Percentiles rank a stretch among this genome's conserved stretches.
These are phyloP conservation scores for Leccinum sublutescens DNA, from an alignment of 768 basidiomycete genomes.

Conservation along the genomic window DNA sequence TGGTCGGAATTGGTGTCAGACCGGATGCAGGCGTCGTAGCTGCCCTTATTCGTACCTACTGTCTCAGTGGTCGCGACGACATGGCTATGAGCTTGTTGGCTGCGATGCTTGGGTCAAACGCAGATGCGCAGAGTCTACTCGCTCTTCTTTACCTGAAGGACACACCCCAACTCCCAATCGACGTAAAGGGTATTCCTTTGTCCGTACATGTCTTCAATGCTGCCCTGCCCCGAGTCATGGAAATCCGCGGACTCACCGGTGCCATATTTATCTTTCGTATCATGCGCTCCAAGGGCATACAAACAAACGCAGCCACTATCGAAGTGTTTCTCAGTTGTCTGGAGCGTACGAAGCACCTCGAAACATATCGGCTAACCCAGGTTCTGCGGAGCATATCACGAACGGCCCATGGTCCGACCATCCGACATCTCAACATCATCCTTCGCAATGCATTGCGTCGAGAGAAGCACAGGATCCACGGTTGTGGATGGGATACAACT, in stretches of 20 bases:
- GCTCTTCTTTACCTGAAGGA: constrained; percentile 22
- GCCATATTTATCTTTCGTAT: constrained; percentile 48
- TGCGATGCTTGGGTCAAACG: constrained; percentile 39
- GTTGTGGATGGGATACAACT: constrained; percentile 46
- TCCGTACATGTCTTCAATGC: constrained; percentile 59
- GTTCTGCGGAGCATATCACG: constrained; percentile 47
- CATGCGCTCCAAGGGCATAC: constrained; percentile 52
- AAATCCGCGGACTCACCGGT: constrained; percentile 46
- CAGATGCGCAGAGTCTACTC: constrained; percentile 22
- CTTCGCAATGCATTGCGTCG: constrained; percentile 50
- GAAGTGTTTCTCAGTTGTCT: constrained; percentile 56
- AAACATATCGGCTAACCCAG: constrained; percentile 47
- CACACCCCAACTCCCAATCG: constrained; percentile 18
- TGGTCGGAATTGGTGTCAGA: constrained; percentile 41
- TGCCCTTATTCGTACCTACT: constrained; percentile 59
- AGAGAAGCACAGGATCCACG: constrained; percentile 46
- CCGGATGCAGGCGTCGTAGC: constrained; percentile 48
- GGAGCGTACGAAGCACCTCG: constrained; percentile 39
- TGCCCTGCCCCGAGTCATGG: constrained; percentile 50
- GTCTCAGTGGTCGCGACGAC: constrained; percentile 42
- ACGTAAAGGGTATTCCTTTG: constrained; percentile 33
- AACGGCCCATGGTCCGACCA: constrained; percentile 43
- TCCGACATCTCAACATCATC: constrained; percentile 56
- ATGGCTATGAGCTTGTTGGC: constrained; percentile 54
- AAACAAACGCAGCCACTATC: constrained; percentile 53